Conservation (phyloP, 108 stramenopile species). For the Mayamaea pseudoterrestris region DNA sequence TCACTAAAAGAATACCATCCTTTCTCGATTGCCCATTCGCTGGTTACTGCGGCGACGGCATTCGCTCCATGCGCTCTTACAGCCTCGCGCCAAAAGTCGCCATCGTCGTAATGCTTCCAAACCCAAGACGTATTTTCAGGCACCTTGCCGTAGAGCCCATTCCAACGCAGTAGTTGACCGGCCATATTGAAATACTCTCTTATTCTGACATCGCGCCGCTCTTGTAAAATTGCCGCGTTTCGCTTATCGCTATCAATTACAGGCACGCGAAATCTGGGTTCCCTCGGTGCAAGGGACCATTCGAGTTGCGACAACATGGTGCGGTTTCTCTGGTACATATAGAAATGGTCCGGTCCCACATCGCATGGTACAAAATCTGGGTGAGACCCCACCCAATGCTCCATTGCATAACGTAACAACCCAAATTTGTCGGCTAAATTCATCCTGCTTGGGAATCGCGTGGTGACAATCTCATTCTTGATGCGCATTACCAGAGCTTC, state of each 20-base stretch:
- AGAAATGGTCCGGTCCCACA: slow-evolving; percentile 1
- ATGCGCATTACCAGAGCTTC: slow-evolving; percentile 4
- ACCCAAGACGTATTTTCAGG: slow-evolving; percentile 29
- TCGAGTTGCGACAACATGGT: neutral
- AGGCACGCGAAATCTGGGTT: no score
- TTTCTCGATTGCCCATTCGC: slow-evolving; percentile 16
- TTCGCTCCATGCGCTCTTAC: no score
- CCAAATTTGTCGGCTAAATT: no score
- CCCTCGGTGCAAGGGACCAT: slow-evolving; percentile 12
- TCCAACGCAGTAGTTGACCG: slow-evolving; percentile 31
- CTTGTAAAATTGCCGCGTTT: no score
- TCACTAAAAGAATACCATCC: slow-evolving; percentile 8
- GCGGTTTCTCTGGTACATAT: neutral
- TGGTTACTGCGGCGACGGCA: no score
- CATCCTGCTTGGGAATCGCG: no score
- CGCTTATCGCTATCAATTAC: no score
- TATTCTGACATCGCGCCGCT: no score
- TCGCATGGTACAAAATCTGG: slow-evolving; percentile 36
- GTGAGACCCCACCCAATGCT: slow-evolving; percentile 46
- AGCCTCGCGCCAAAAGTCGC: slow-evolving; percentile 24
- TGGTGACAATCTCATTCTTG: no score
- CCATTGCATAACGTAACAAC: slow-evolving; percentile 29
- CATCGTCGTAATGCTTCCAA: slow-evolving; percentile 33
- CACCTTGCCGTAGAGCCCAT: slow-evolving; percentile 24
- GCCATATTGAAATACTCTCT: no score